Evolutionary conservation across 179 eudicot genomes (phyloP), one percentile per base, ranked within the genome.

Genomic region (Dionaea muscipula): DNA sequence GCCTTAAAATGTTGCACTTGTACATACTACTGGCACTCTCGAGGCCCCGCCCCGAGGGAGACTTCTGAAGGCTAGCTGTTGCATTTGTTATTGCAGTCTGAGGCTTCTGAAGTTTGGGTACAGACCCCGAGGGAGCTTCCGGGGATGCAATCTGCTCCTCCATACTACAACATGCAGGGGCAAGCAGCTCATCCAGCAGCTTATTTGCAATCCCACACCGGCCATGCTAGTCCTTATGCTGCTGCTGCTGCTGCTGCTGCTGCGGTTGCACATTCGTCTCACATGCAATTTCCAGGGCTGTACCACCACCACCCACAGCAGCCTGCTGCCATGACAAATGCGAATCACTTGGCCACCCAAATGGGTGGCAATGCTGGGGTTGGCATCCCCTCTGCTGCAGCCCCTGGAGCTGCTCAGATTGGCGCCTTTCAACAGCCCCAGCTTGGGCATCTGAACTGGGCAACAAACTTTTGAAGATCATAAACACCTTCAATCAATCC

Each of bases 61-160:
- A n/a, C n/a, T n/a, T n/a, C n/a, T n/a, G n/a, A n/a, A n/a, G n/a
- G n/a, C n/a, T n/a, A n/a, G n/a, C n/a, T n/a, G n/a, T n/a, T n/a
- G n/a, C n/a, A n/a, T n/a, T n/a, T 24, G 20, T 26, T 4, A 1
- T 54, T 53, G 44, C 83, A 91, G 98, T 91, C 78, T 0, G 98
- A 91, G 66, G 72, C 94, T 41, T 78, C 95, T 22, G 98, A 84
- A 63, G 68, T 91, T 49, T 87, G 98, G 98, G 76, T 90, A 47
- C 85, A 72, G 74, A 90, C 75, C 66, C 87, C 80, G 20, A 75
- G 95, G 77, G 95, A 86, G 35, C 63, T 75, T 39, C 61, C 86
- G 8, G 74, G 82, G 66, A 39, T 86, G 79, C 98, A 91, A 55
- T 78, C 95, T 3, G 67, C 86, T 15, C 80, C 86, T 15, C 80